These are phyloP conservation scores for Dictyophora rubrovolvata DNA, from an alignment of 768 basidiomycete species.

Conservation along the genomic window DNA sequence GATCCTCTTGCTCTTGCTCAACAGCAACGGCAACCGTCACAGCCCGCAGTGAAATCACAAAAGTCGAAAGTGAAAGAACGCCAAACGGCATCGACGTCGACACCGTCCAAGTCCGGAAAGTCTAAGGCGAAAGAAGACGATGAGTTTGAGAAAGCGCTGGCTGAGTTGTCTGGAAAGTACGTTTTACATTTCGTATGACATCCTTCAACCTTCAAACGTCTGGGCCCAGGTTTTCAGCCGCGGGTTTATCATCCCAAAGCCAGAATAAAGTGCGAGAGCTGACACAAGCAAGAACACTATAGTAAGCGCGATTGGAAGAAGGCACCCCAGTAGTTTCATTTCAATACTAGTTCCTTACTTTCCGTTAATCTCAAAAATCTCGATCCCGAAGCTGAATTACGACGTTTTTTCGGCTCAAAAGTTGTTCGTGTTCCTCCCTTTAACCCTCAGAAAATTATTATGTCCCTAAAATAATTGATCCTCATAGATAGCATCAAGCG, in stretches of 20 bases:
- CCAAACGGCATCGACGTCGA: background rate
- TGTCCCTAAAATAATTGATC: slow-evolving; percentile 21
- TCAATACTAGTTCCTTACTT: slow-evolving; percentile 35
- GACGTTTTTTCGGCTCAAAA: slow-evolving; percentile 87
- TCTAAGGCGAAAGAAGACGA: slow-evolving; percentile 49
- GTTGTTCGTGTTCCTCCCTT: slow-evolving; percentile 45
- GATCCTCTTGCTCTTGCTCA: background rate
- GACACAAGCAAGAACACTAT: slow-evolving; percentile 18
- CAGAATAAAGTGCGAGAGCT: slow-evolving; percentile 39
- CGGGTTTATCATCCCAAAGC: background rate
- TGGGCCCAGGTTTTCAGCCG: slow-evolving; percentile 23
- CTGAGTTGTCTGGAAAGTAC: slow-evolving; percentile 73
- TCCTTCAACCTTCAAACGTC: background rate
- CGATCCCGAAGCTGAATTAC: slow-evolving; percentile 83
- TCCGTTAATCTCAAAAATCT: slow-evolving; percentile 74
- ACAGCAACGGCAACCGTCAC: background rate
- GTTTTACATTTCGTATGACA: slow-evolving; percentile 6
- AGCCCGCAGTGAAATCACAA: background rate
- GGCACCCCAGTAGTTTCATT: slow-evolving; percentile 16
- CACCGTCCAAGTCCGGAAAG: slow-evolving; percentile 41
- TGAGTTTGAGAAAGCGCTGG: slow-evolving; percentile 77
- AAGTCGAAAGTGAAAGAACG: slow-evolving; percentile 18
- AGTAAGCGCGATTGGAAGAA: slow-evolving; percentile 23
- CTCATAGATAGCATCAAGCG: slow-evolving; percentile 3
- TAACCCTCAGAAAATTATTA: slow-evolving; percentile 20